phyloP scores from a whole-genome alignment of 768 basidiomycete species.

The Strobilomyces echinocephalus region DNA sequence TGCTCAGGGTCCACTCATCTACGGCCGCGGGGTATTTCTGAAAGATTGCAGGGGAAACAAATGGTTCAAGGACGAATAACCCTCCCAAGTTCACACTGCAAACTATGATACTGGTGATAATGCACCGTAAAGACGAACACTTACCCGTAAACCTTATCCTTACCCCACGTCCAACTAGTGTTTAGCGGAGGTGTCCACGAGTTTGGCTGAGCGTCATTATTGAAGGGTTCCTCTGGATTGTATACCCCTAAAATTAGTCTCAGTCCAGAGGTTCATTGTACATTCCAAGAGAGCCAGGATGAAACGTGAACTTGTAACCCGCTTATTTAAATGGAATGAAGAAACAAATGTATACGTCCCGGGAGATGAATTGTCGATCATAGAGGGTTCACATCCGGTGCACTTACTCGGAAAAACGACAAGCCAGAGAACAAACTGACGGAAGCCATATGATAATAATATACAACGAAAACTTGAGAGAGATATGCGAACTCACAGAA shows the following conservation, averaged over 20 bases:
- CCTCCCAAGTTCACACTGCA: constrained; percentile 69
- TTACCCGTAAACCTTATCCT: constrained; percentile 59
- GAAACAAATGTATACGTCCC: not conserved
- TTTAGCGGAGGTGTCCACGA: constrained; percentile 79
- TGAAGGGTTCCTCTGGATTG: constrained; percentile 71
- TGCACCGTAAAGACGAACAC: constrained; percentile 14
- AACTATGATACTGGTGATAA: constrained; percentile 8
- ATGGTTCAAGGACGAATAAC: constrained; percentile 74
- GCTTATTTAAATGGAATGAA: not conserved
- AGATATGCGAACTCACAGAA: constrained; percentile 46
- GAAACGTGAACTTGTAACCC: not conserved
- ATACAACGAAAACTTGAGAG: not conserved
- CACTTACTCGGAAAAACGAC: not conserved
- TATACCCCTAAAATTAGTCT: constrained; percentile 44
- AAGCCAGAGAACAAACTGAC: not conserved
- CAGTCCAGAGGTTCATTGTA: not conserved
- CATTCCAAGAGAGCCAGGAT: not conserved
- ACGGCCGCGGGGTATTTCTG: constrained; percentile 51
- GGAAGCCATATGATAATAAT: not conserved
- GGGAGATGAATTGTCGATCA: not conserved
- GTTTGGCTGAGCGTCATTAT: constrained; percentile 68
- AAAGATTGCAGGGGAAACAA: constrained; percentile 62
- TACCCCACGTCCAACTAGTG: constrained; percentile 66
- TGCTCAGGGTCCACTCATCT: constrained; percentile 68
- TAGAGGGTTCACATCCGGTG: not conserved